Base-by-base conservation (phyloP, 2,329 filamentous ascomycete species). In the Aureobasidium sp. region DNA sequence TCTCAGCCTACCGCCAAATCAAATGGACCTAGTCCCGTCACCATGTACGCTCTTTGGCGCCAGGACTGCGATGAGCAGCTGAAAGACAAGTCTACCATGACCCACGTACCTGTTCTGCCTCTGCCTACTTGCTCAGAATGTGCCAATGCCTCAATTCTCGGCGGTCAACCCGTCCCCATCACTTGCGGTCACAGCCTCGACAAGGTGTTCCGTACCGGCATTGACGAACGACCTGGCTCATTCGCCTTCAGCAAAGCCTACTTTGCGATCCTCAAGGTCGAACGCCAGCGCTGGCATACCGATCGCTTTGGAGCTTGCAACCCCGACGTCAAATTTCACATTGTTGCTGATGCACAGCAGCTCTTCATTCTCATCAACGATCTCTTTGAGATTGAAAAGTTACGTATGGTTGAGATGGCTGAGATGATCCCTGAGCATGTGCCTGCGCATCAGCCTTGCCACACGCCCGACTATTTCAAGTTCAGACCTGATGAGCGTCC, bases 241-340 rank as follows among this genome's bases (percentile, higher is more conserved):
- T 50, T 30, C 32, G 45, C 45, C 25, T 49, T 39, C 27, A 59
- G 44, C 36, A 41, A 59, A 11, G 39, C 58, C 21, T 61, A 61
- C 39, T 52, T 61, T 9, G 13, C 13, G 3, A 45, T 61, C 21
- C 48, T 61, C n/a, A 61, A 61, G n/a, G 10, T 2, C 15, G 58
- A 61, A 37, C 58, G 58, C 29, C 36, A 61, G 29, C 47, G 58
- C 30, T 61, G 58, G 58, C 58, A 61, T 29, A 61, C 58, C 13
- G 58, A 61, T n/a, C 58, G 58, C 48, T 61, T 53, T 21, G 48
- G 58, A 16, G 58, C 48, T 41, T 61, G 58, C 39, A 44, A 52
- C 11, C 21, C 29, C n/a, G 34, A 27, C 10, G 30, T 49, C 39
- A 61, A 61, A 21, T 6, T 48, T 21, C n/a, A 41, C n/a, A 53